phyloP scores from a whole-genome alignment of 441 rosid species.

The Breynia disticha region DNA sequence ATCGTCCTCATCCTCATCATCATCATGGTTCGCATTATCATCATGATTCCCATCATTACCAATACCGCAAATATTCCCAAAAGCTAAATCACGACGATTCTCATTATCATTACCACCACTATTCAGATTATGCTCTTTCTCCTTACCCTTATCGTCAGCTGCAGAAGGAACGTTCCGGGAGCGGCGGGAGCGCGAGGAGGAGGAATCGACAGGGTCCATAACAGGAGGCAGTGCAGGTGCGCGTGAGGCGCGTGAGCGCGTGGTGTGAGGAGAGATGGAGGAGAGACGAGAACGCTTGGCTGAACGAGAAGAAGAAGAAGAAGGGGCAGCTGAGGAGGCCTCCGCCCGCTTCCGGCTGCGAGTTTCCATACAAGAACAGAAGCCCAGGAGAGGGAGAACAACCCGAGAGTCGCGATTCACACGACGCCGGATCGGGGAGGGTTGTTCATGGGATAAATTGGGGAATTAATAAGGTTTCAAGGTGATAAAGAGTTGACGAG shows the following conservation, averaged over 20 bases:
- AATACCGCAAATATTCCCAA: too few species aligned
- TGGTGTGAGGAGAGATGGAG: conserved; percentile 13
- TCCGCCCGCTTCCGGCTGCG: conserved; percentile 99
- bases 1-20: conserved; percentile 38
- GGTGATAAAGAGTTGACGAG: too few species aligned
- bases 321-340: conserved; percentile 99
- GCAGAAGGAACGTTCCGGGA: conserved; percentile 41
- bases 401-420: conserved; percentile 34
- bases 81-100: too few species aligned
- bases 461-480: too few species aligned
- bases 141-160: conserved; percentile 95
- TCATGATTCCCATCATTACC: too few species aligned
- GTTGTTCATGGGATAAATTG: neutral
- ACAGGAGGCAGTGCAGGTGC: conserved; percentile 17
- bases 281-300: conserved; percentile 69
- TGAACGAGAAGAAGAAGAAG: conserved; percentile 68
- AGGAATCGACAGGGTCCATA: conserved; percentile 53
- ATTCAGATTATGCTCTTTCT: conserved; percentile 89
- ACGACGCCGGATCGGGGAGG: conserved; percentile 42
- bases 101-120: too few species aligned
- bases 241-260: conserved; percentile 22
- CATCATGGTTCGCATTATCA: conserved; percentile 1
- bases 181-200: conserved; percentile 46
- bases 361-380: conserved; percentile 97
- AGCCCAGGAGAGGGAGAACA: conserved; percentile 22